Evolutionary conservation across 202 grass and related monocot genomes (phyloP).

Genomic region (Bolboschoenoplectus hybrid): DNA sequence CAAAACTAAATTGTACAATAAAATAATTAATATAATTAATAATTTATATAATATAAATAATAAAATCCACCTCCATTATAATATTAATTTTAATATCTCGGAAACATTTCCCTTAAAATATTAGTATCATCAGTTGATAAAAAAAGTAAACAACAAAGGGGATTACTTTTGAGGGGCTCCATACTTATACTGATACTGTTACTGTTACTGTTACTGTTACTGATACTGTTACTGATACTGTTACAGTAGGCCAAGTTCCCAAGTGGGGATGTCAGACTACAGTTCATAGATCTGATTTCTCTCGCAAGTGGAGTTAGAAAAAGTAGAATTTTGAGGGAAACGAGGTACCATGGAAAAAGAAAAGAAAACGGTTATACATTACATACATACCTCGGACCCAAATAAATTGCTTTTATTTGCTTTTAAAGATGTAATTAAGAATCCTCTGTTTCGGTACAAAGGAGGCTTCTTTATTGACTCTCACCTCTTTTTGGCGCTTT

Average conservation of each 20-base stretch:
- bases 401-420: neutral
- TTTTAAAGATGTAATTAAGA: conserved; percentile 7
- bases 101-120: no score
- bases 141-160: no score
- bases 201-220: no score
- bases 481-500: neutral
- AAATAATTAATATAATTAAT: no score
- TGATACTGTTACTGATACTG: no score
- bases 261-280: conserved; percentile 25
- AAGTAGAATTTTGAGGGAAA: conserved; percentile 6
- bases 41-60: no score
- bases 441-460: neutral
- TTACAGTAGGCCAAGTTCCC: neutral
- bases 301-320: neutral
- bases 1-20: no score
- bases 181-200: no score
- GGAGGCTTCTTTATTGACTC: neutral
- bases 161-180: no score
- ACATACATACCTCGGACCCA: neutral
- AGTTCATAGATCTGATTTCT: conserved; percentile 2
- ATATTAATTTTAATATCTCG: no score
- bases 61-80: no score
- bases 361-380: neutral
- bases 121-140: no score
- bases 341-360: neutral